These are phyloP conservation scores for Alternaria panax DNA, from an alignment of 2,329 filamentous ascomycete species.

Conservation along the genomic window DNA sequence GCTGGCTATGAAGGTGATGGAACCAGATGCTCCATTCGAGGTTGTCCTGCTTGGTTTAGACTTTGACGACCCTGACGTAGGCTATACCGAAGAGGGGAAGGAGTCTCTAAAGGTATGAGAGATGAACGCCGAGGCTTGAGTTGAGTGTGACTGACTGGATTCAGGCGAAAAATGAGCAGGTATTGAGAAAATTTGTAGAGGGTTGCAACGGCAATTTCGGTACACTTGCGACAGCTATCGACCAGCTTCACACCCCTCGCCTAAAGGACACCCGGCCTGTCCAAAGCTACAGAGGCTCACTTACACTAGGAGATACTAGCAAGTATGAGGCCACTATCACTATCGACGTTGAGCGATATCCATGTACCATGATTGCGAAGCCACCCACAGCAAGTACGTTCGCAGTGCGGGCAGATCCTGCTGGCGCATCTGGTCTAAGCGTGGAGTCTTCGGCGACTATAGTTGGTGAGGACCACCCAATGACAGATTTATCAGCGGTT, in stretches of 20 bases:
- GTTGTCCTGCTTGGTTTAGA: conserved; percentile 85
- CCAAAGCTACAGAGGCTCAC: conserved; percentile 77
- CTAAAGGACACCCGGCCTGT: conserved; percentile 79
- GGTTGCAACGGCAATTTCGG: conserved; percentile 75
- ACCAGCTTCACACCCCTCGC: conserved; percentile 77
- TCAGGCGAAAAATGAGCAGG: conserved; percentile 74
- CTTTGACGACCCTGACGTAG: conserved; percentile 89
- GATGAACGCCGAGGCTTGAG: neutral
- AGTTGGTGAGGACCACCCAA: conserved; percentile 48
- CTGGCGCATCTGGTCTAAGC: conserved; percentile 55
- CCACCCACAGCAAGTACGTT: conserved; percentile 81
- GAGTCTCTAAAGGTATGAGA: conserved; percentile 67
- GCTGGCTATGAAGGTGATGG: conserved; percentile 76
- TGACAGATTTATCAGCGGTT: conserved; percentile 68
- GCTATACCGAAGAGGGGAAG: conserved; percentile 92
- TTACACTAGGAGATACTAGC: conserved; percentile 81
- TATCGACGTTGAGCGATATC: conserved; percentile 91
- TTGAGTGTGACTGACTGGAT: conserved; percentile 20
- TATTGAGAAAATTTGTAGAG: conserved; percentile 70
- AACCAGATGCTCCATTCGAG: conserved; percentile 70
- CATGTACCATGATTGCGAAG: conserved; percentile 79
- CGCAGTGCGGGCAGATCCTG: conserved; percentile 61
- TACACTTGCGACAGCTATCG: conserved; percentile 85
- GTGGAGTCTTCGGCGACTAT: conserved; percentile 63
- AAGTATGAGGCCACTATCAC: conserved; percentile 76